These are phyloP conservation scores for Mariannaea elegans DNA, from an alignment of 2,329 filamentous ascomycete species.

Conservation along the genomic window DNA sequence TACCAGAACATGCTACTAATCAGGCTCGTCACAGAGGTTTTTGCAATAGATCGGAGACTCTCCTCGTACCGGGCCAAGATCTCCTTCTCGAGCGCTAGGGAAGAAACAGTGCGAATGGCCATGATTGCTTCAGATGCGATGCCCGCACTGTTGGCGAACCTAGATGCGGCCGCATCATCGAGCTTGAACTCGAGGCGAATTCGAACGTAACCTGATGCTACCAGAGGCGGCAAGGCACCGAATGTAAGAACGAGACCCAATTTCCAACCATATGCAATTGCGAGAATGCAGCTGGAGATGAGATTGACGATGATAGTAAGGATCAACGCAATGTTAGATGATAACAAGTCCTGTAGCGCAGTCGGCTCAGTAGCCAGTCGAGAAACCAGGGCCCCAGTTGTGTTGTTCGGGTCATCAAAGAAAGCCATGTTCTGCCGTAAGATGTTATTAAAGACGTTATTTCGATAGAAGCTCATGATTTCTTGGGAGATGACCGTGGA, in stretches of 20 bases:
- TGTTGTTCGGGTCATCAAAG: constrained; percentile 8
- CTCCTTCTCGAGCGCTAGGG: constrained; percentile 1
- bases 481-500: constrained; percentile 31
- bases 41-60: not conserved
- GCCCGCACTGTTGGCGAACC: not conserved
- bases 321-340: constrained; percentile 4
- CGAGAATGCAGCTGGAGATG: constrained; percentile 1
- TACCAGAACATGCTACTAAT: not conserved
- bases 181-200: not conserved
- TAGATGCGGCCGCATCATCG: not conserved
- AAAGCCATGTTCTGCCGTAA: constrained; percentile 6
- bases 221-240: not conserved
- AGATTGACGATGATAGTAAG: constrained; percentile 10
- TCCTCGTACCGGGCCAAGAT: constrained; percentile 5
- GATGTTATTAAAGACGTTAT: constrained; percentile 41
- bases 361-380: constrained; percentile 5
- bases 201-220: constrained; percentile 2
- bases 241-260: constrained; percentile 1
- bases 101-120: constrained; percentile 9
- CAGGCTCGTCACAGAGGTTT: not conserved
- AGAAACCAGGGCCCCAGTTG: constrained; percentile 1
- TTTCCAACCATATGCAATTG: constrained; percentile 5
- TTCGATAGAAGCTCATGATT: constrained; percentile 37
- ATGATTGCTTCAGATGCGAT: constrained; percentile 10
- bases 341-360: not conserved